These are phyloP conservation scores for Babjeviella inositovora DNA, from an alignment of 805 yeast species.

Conservation along the genomic window DNA sequence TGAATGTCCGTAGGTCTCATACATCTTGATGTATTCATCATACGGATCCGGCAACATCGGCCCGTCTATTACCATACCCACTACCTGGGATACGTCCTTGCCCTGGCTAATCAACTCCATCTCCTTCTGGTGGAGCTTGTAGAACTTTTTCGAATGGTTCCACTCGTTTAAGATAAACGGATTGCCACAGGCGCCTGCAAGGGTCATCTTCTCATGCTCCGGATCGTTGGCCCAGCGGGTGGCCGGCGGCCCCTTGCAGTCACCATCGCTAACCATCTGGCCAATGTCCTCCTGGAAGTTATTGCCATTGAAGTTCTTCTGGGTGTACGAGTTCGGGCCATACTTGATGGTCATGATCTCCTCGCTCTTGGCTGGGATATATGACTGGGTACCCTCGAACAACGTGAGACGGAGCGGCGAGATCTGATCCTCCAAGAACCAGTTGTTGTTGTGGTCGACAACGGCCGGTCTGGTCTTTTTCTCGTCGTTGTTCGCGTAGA, in stretches of 20 bases:
- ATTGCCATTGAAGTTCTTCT: slow-evolving; percentile 9
- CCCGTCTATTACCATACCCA: too few relatives aligned
- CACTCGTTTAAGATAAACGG: slow-evolving; percentile 19
- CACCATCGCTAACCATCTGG: slow-evolving; percentile 27
- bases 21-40: too few relatives aligned
- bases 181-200: slow-evolving; percentile 21
- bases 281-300: slow-evolving; percentile 23
- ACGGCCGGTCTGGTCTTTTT: slow-evolving; percentile 3
- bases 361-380: slow-evolving; percentile 20
- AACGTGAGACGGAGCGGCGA: slow-evolving; percentile 23
- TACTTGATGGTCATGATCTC: slow-evolving; percentile 19
- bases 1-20: too few relatives aligned
- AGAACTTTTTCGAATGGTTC: slow-evolving; percentile 10
- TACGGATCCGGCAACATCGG: too few relatives aligned
- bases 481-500: not conserved
- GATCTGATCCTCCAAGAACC: slow-evolving; percentile 13
- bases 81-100: too few relatives aligned
- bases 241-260: slow-evolving; percentile 16
- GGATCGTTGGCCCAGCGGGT: slow-evolving; percentile 6
- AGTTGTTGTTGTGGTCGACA: slow-evolving; percentile 11
- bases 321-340: slow-evolving; percentile 3
- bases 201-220: slow-evolving; percentile 11
- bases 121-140: slow-evolving; percentile 10
- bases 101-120: slow-evolving; percentile 8
- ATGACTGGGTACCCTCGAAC: slow-evolving; percentile 29